Evolutionary conservation across 345 rosid species (phyloP).

Genomic region (Kandelia obovata): DNA sequence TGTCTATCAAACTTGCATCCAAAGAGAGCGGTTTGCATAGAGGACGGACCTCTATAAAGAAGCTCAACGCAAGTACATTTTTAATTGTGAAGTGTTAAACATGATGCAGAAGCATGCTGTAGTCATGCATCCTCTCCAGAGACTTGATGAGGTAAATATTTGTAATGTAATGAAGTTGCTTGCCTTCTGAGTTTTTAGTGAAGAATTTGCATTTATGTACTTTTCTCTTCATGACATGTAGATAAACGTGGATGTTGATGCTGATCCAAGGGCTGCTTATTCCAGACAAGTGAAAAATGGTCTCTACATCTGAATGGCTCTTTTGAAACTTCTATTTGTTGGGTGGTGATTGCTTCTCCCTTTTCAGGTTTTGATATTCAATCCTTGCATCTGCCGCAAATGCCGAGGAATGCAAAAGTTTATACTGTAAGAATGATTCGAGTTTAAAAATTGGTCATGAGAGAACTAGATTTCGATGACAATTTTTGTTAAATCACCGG

Average conservation of each 20-base stretch:
- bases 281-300: conserved; percentile 98
- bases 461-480: no score
- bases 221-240: conserved; percentile 10
- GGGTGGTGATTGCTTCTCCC: conserved; percentile 34
- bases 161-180: background rate
- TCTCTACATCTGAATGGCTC: conserved; percentile 92
- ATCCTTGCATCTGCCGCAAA: no score
- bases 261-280: conserved; percentile 91
- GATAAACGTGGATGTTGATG: conserved; percentile 82
- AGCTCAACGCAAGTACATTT: conserved; percentile 91
- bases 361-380: no score
- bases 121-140: conserved; percentile 93
- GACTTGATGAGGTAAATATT: conserved; percentile 76
- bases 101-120: conserved; percentile 87
- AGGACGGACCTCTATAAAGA: conserved; percentile 79
- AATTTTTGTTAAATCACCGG: no score
- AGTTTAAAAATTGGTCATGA: no score
- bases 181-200: no score
- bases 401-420: no score
- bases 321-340: conserved; percentile 55
- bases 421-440: no score
- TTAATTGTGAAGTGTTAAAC: conserved; percentile 47
- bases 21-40: conserved; percentile 87
- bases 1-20: conserved; percentile 88
- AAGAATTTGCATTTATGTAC: background rate